phyloP scores from a whole-genome alignment of 2,329 filamentous ascomycete genomes.

The Penicillium fuscoglaucum region DNA sequence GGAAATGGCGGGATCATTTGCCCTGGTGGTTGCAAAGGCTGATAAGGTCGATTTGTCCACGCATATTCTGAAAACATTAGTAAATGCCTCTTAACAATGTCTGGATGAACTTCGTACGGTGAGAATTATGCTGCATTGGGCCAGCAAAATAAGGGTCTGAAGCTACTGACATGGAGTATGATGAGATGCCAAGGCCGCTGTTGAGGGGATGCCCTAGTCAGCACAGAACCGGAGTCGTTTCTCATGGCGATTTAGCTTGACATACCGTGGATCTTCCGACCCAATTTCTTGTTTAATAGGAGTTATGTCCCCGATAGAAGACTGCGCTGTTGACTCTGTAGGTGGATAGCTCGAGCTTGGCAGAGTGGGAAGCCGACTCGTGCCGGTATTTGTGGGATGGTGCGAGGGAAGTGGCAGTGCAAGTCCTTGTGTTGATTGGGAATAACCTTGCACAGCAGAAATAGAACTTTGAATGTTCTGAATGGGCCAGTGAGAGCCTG shows the following conservation, averaged over 20 bases:
- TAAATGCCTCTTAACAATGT: not conserved
- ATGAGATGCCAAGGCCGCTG: constrained; percentile 21
- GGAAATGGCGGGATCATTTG: constrained; percentile 31
- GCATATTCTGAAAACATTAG: constrained; percentile 32
- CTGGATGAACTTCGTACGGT: constrained; percentile 25
- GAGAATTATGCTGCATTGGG: constrained; percentile 34
- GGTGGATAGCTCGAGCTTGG: constrained; percentile 9
- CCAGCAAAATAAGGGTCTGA: constrained; percentile 26
- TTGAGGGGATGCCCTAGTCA: constrained; percentile 6
- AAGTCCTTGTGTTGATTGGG: constrained; percentile 8
- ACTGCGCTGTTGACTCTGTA: constrained; percentile 6
- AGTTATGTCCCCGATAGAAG: constrained; percentile 9
- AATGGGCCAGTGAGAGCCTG: constrained; percentile 16
- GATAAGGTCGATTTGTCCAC: constrained; percentile 34
- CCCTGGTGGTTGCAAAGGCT: constrained; percentile 31
- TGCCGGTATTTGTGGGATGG: constrained; percentile 10
- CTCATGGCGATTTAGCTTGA: not conserved
- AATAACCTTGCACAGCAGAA: constrained; percentile 2
- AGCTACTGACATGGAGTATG: constrained; percentile 26
- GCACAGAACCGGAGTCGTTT: not conserved
- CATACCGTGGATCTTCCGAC: constrained; percentile 15
- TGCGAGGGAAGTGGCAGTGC: constrained; percentile 10
- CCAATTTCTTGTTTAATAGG: constrained; percentile 9
- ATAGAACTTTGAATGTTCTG: constrained; percentile 13
- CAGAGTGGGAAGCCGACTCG: constrained; percentile 10